A percentile compares a stretch with the other conserved stretches of the same genome.
Conservation (phyloP, 352 stramenopile species). For the Phytopythium cucurbitacearum region DNA sequence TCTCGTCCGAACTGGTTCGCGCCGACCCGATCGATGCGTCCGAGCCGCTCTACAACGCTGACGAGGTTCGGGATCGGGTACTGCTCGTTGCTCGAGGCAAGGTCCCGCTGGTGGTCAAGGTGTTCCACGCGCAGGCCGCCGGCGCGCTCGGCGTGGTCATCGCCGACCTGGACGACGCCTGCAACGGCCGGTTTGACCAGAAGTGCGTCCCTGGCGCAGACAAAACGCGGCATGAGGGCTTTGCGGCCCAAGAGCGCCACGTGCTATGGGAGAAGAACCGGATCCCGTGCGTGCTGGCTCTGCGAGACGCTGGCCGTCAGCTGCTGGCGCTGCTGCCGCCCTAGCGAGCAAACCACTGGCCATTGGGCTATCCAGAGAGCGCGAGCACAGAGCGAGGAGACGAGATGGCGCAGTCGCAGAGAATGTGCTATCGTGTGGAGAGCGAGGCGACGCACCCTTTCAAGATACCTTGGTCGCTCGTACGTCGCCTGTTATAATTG, state of each 20-base stretch:
- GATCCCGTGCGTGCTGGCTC: constrained; percentile 59
- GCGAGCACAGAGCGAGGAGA: no score
- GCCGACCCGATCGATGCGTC: constrained; percentile 60
- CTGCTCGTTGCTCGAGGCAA: constrained; percentile 44
- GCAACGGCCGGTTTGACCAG: constrained; percentile 55
- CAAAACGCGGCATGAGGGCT: constrained; percentile 44
- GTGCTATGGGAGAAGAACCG: constrained; percentile 42
- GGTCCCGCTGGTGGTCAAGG: constrained; percentile 68
- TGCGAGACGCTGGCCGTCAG: constrained; percentile 23
- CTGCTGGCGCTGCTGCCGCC: constrained; percentile 20
- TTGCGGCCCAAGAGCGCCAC: constrained; percentile 49
- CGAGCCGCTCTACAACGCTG: constrained; percentile 41
- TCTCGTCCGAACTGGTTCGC: constrained; percentile 61
- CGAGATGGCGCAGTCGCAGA: no score
- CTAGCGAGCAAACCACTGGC: no score
- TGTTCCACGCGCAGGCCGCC: constrained; percentile 52
- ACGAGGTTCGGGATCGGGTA: constrained; percentile 47
- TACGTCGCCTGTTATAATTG: no score
- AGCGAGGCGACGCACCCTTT: no score
- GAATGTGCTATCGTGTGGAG: no score
- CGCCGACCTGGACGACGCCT: constrained; percentile 39
- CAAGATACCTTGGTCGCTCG: no score
- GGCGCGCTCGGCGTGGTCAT: constrained; percentile 69
- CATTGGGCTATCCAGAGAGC: no score
- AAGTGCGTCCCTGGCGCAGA: constrained; percentile 58